Evolutionary conservation across 2,329 filamentous ascomycete genomes (phyloP), one percentile per base, ranked within the genome.

Genomic region (Aureobasidium sp.): DNA sequence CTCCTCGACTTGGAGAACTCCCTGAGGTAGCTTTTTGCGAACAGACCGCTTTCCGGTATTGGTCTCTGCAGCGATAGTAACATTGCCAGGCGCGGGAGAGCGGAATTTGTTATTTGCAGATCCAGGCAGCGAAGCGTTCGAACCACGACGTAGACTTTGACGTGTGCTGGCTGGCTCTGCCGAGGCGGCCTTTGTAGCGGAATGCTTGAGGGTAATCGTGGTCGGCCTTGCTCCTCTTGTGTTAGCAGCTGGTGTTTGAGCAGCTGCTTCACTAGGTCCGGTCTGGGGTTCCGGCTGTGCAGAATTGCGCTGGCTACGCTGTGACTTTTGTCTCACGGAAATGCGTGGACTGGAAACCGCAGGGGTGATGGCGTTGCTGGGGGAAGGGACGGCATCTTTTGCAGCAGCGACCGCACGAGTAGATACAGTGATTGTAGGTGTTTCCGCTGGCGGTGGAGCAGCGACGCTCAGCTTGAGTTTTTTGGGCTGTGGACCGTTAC

Each of bases 21-120:
- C 88, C 11, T 88, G 89, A 34, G 86, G 88, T 49, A 88, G 88
- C 62, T 85, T 79, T 75, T 87, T 90, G 55, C 88, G 83, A 68
- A 85, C 76, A 16, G 54, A 13, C 5, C 54, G 29, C 2, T 61
- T 54, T 30, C 59, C 54, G 13, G 11, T n/a, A n/a, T 25, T 44
- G 21, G 54, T 21, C 16, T 53, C 47, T 66, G 61, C 61, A 66
- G 59, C 54, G 61, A 32, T 63, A 58, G 27, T 64, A 51, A 34
- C 61, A 58, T 39, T 61, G 51, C 34, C 63, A 61, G 39, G 66
- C 57, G 47, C 65, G 62, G 11, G 66, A 66, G 48, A 64, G 55
- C 10, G 64, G 45, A 32, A 55, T 62, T 45, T 64, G 41, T 61
- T 49, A 61, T 59, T 59, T 29, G 54, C 61, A 44, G 67, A 64